Evolutionary conservation across 176 grass and related monocot species (phyloP).

Genomic region (Cocos nucifera): DNA sequence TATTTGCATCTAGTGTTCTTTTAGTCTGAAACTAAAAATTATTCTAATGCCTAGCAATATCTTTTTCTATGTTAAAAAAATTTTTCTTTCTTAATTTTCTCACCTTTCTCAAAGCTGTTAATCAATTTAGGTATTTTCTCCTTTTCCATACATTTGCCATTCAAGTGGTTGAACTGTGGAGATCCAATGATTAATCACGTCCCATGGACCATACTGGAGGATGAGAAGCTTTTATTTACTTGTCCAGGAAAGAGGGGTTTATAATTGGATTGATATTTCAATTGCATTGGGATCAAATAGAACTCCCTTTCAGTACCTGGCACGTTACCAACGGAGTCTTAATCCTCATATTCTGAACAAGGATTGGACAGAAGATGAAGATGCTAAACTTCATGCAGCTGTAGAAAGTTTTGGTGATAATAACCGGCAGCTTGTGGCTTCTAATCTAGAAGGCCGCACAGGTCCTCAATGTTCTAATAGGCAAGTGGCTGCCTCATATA

Average conservation of each 20-base stretch:
- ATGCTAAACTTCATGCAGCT: conserved; percentile 48
- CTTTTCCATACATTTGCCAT: conserved; percentile 19
- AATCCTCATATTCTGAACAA: conserved; percentile 91
- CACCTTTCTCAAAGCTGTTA: no score
- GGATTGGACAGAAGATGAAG: conserved; percentile 81
- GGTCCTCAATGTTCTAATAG: conserved; percentile 86
- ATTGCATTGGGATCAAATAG: conserved; percentile 53
- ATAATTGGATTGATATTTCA: conserved; percentile 85
- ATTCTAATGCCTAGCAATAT: no score
- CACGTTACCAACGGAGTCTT: conserved; percentile 81
- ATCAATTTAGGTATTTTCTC: no score
- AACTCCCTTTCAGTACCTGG: conserved; percentile 87
- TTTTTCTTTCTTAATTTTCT: no score
- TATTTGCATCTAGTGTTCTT: no score
- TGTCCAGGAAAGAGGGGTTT: conserved; percentile 72
- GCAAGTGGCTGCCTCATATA: conserved; percentile 16
- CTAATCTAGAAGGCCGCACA: conserved; percentile 51
- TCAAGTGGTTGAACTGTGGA: conserved; percentile 82
- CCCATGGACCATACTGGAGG: conserved; percentile 65
- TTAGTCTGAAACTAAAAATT: no score
- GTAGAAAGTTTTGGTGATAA: conserved; percentile 59
- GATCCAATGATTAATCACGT: conserved; percentile 71
- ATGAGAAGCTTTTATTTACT: conserved; percentile 74
- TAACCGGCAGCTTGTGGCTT: conserved; percentile 86
- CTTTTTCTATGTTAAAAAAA: no score